Evolutionary conservation across 768 basidiomycete genomes (phyloP), one percentile per base, ranked within the genome.

Genomic region (Rubroboletus satanas): DNA sequence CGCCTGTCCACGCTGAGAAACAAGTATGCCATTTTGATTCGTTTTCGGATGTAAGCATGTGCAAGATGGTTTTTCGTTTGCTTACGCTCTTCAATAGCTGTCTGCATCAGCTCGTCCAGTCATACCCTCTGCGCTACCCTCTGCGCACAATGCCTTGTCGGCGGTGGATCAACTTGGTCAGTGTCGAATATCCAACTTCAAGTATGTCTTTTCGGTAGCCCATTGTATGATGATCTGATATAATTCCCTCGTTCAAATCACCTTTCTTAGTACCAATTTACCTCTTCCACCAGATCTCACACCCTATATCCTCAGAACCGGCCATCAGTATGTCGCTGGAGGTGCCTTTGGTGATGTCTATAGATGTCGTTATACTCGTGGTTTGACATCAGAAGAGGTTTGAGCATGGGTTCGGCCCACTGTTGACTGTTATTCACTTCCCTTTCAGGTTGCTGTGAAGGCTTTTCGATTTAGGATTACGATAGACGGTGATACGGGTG

Each of bases 321-420:
- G 44, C 15, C 15, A 50, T n/a, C 56, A 38, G 17, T 45, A 41
- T 23, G 29, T 38, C 0, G 53, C 54, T 8, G 54, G 56, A 15
- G 62, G 62, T 17, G 38, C 53, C 3, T 63, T 63, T 0, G 54
- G 62, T 6, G 59, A 64, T 45, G 54, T 63, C 17, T 61, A 56
- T 15, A 53, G 28, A 39, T 57, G 63, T 26, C 35, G 41, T 49
- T 58, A 44, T 21, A 17, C 15, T 11, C 10, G 29, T 11, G 41
- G 56, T 51, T 41, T 38, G 0, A n/a, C 21, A n/a, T 39, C 23
- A 11, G 11, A 11, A 31, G 44, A 45, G 28, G 44, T 45, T 11
- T n/a, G 8, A 7, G 5, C 28, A 7, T n/a, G 7, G n/a, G 14
- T 21, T 14, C 4, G 3, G 4, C 45, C 9, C 18, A 12, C 12